A percentile compares a stretch with the other conserved stretches of the same genome.
Evolutionary conservation across 2,329 filamentous ascomycete species (phyloP).

Genomic region (Epichloe elymi): DNA sequence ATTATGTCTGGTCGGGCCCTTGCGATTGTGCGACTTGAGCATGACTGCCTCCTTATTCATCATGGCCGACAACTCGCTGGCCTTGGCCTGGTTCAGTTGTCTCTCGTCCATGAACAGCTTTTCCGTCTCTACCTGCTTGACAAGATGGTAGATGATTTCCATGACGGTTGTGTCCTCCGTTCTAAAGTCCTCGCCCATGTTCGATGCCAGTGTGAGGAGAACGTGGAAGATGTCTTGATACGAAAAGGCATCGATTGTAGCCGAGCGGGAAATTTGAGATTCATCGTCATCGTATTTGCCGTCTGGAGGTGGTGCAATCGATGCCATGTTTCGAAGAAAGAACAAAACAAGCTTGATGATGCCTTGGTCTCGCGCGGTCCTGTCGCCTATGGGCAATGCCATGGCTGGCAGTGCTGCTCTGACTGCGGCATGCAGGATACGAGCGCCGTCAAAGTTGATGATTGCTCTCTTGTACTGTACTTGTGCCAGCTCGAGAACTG

Average conservation of each 20-base stretch:
- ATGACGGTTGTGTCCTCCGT: slow-evolving; percentile 80
- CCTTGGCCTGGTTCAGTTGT: slow-evolving; percentile 54
- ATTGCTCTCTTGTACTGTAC: slow-evolving; percentile 80
- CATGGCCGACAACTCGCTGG: slow-evolving; percentile 59
- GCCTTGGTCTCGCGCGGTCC: slow-evolving; percentile 69
- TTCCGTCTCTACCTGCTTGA: slow-evolving; percentile 76
- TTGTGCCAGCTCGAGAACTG: slow-evolving; percentile 79
- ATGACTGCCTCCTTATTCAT: slow-evolving; percentile 77
- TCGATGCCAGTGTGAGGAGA: slow-evolving; percentile 75
- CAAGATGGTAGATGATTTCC: slow-evolving; percentile 82
- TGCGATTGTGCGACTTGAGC: slow-evolving; percentile 61
- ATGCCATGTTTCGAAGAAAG: slow-evolving; percentile 76
- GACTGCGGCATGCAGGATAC: slow-evolving; percentile 69
- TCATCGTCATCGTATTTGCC: slow-evolving; percentile 77
- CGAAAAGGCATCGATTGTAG: slow-evolving; percentile 78
- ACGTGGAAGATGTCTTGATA: slow-evolving; percentile 83
- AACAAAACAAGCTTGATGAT: slow-evolving; percentile 86
- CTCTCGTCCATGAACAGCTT: slow-evolving; percentile 76
- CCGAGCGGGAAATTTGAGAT: slow-evolving; percentile 74
- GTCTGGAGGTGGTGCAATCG: slow-evolving; percentile 64
- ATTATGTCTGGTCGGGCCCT: slow-evolving; percentile 76
- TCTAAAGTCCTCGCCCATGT: slow-evolving; percentile 86
- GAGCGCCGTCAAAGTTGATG: slow-evolving; percentile 66
- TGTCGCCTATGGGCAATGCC: slow-evolving; percentile 62
- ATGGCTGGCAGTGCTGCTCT: slow-evolving; percentile 76